Base-by-base conservation (phyloP, 2,329 filamentous ascomycete species). In the Cordyceps militaris region DNA sequence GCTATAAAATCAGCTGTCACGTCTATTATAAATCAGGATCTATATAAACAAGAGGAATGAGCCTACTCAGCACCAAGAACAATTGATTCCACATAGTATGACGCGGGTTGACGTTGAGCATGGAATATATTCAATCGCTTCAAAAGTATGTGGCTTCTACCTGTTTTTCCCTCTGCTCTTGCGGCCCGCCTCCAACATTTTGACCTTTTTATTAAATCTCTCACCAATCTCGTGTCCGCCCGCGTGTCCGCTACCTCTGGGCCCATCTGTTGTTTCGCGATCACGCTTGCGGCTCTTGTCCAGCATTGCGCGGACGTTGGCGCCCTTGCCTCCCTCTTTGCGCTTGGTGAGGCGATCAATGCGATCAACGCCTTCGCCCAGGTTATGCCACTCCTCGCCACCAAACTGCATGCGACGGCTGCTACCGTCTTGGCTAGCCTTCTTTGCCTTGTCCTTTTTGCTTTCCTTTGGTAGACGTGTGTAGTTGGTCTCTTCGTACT, bases 401-500 rank as follows among this genome's bases (percentile, higher is more conserved):
- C 93, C 93, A 74, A 84, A 85, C 65, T 76, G 74, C 89, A 97
- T 72, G 79, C 85, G 73, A 66, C 75, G 69, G 62, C 71, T 74
- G 63, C 75, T 70, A 10, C 76, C 76, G 42, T 76, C 76, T 30
- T 76, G 75, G 69, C 81, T 79, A 44, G 71, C 73, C 70, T 82
- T 84, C 76, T 88, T 87, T 49, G 84, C 81, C 59, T 78, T 76
- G 5, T 96, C 91, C 75, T 96, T 96, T 80, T 96, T 97, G 74
- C 85, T 89, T 71, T 89, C 83, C 66, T 85, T 87, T 13, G 93
- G 91, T 66, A 99, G 76, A 64, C 94, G 89, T 16, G 90, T 84
- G 67, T 97, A 93, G 75, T 99, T 96, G 64, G 79, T 82, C 74
- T 99, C 94, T 76, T 99, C 94, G 74, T 97, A 99, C 49, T 88